phyloP scores from a whole-genome alignment of 305 asterid species.

The Solanum aculeatissimum region DNA sequence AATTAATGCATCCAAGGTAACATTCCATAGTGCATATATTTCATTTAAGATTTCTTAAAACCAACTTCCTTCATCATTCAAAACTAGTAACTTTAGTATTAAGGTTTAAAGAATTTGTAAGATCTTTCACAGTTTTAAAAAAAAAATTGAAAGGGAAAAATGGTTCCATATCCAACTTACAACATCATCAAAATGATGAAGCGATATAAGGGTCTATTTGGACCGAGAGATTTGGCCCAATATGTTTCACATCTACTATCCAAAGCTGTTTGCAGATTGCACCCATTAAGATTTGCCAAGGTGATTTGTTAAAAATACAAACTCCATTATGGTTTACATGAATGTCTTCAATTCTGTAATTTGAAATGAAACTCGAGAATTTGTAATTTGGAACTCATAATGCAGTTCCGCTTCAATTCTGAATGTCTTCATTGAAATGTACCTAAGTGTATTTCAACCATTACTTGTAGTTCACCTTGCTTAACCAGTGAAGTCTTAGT shows the following conservation, averaged over 20 bases:
- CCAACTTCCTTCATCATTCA: not conserved
- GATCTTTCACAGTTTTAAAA: not conserved
- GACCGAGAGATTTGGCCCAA: not conserved
- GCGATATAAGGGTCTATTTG: not conserved
- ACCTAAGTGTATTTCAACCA: not conserved
- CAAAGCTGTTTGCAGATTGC: not conserved
- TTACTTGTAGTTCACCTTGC: not conserved
- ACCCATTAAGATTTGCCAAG: not conserved
- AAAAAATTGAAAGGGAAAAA: not conserved
- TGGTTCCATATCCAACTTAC: not conserved
- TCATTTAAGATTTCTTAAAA: not conserved
- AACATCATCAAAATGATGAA: not conserved
- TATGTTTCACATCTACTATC: not conserved
- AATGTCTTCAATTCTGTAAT: not conserved
- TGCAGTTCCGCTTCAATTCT: not conserved
- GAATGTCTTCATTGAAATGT: not conserved
- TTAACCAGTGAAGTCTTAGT: not conserved
- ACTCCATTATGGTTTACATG: not conserved
- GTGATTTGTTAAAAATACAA: not conserved
- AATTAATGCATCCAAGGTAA: not conserved
- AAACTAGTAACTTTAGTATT: not conserved
- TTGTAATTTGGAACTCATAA: not conserved
- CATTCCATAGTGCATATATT: not conserved
- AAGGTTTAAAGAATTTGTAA: not conserved
- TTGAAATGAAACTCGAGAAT: not conserved